Evolutionary conservation across 2,329 filamentous ascomycete genomes (phyloP).

Genomic region (Capronia epimyces): DNA sequence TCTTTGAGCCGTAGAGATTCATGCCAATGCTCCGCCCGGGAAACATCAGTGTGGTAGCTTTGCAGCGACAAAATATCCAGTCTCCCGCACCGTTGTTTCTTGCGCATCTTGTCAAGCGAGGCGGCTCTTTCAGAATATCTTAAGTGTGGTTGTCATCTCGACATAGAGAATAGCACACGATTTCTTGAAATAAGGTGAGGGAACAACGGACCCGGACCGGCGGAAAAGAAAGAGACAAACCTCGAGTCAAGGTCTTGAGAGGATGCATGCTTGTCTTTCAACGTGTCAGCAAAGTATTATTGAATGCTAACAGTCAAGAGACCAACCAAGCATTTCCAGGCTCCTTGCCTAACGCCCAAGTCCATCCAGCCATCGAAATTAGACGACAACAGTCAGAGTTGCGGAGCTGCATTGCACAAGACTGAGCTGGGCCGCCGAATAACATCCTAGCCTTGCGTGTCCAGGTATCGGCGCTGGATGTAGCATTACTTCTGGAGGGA

Average conservation of each 20-base stretch:
- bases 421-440: background rate
- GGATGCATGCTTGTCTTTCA: constrained; percentile 2
- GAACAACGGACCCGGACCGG: too few relatives aligned
- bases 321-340: constrained; percentile 19
- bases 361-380: background rate
- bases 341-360: constrained; percentile 2
- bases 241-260: background rate
- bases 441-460: background rate
- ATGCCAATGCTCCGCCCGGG: too few relatives aligned
- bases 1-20: too few relatives aligned
- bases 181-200: too few relatives aligned
- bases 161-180: too few relatives aligned
- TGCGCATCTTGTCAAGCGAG: too few relatives aligned
- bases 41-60: too few relatives aligned
- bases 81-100: too few relatives aligned
- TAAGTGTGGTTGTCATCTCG: too few relatives aligned
- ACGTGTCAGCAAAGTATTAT: constrained; percentile 24
- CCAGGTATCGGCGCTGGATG: background rate
- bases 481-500: background rate
- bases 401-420: background rate
- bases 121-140: too few relatives aligned
- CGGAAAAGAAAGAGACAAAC: background rate
- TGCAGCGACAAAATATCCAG: too few relatives aligned
- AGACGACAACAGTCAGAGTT: background rate
- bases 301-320: constrained; percentile 17